These are phyloP conservation scores for Aspergillus sp. DNA, from an alignment of 2,329 filamentous ascomycete genomes.

Conservation along the genomic window DNA sequence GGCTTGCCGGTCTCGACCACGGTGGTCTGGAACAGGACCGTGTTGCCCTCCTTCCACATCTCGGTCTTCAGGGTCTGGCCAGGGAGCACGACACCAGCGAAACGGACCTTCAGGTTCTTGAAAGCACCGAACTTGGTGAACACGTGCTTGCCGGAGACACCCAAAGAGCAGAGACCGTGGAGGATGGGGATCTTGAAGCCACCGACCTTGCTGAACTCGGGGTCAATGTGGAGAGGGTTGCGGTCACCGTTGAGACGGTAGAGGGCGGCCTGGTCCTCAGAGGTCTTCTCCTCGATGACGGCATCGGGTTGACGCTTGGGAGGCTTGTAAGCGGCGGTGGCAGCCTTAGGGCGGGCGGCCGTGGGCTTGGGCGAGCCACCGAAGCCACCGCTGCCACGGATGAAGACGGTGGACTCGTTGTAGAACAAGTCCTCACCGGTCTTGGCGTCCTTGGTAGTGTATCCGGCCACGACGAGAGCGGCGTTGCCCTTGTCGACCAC, in stretches of 20 bases:
- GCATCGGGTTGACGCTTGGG: constrained; percentile 75
- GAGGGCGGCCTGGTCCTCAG: constrained; percentile 84
- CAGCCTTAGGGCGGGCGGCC: constrained; percentile 70
- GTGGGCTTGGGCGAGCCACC: constrained; percentile 70
- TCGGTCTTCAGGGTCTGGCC: constrained; percentile 89
- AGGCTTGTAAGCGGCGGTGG: constrained; percentile 74
- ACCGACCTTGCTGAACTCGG: constrained; percentile 87
- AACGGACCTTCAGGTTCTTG: constrained; percentile 90
- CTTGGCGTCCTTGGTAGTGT: constrained; percentile 78
- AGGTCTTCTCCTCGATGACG: constrained; percentile 81
- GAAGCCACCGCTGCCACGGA: constrained; percentile 87
- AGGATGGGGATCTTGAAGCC: constrained; percentile 94
- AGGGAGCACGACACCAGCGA: constrained; percentile 79
- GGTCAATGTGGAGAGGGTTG: constrained; percentile 96
- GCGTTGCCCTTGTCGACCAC: constrained; percentile 94
- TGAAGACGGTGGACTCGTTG: constrained; percentile 91
- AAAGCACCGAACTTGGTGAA: constrained; percentile 77
- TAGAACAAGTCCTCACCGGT: constrained; percentile 92
- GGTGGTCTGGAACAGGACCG: constrained; percentile 79
- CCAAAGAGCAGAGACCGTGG: constrained; percentile 95
- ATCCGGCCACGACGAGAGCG: constrained; percentile 75
- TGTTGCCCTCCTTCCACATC: constrained; percentile 86
- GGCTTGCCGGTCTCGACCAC: constrained; percentile 92
- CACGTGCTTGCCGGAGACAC: constrained; percentile 85
- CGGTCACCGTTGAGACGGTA: constrained; percentile 93